These are phyloP conservation scores for Mucor circinelloides DNA, from an alignment of 371 early-diverging fungal species.

Conservation along the genomic window DNA sequence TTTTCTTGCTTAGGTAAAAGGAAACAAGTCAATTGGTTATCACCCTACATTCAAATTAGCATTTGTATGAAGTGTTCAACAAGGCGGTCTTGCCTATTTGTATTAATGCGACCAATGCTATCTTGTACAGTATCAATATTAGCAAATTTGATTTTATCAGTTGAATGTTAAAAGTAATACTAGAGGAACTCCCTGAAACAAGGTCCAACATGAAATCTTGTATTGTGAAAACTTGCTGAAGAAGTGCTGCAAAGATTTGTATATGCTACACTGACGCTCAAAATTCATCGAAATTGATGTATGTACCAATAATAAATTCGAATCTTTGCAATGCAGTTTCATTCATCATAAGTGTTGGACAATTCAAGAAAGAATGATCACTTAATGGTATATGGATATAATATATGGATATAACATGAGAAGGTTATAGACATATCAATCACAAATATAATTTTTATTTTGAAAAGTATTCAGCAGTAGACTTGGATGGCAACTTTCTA, in stretches of 20 bases:
- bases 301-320: not conserved
- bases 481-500: constrained; percentile 14
- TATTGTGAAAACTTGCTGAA: not conserved
- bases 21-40: constrained; percentile 17
- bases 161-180: not conserved
- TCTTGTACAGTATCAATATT: not conserved
- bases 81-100: constrained; percentile 10
- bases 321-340: too few species aligned
- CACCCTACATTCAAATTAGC: constrained; percentile 14
- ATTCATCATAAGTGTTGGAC: too few species aligned
- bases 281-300: too few species aligned
- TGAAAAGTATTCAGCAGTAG: constrained; percentile 16
- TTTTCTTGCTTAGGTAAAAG: constrained; percentile 17
- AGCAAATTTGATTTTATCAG: not conserved
- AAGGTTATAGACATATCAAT: constrained; percentile 18
- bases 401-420: constrained; percentile 14
- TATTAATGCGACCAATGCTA: constrained; percentile 11
- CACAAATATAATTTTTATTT: constrained; percentile 15
- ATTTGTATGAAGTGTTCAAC: constrained; percentile 12
- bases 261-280: too few species aligned
- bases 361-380: constrained; percentile 14
- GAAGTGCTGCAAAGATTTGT: too few species aligned
- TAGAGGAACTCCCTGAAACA: not conserved
- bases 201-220: not conserved
- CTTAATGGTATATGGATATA: constrained; percentile 15